Percentiles rank a stretch among this genome's conserved stretches.
Evolutionary conservation across 306 rosid genomes (phyloP).

Genomic region (Vicia faba): DNA sequence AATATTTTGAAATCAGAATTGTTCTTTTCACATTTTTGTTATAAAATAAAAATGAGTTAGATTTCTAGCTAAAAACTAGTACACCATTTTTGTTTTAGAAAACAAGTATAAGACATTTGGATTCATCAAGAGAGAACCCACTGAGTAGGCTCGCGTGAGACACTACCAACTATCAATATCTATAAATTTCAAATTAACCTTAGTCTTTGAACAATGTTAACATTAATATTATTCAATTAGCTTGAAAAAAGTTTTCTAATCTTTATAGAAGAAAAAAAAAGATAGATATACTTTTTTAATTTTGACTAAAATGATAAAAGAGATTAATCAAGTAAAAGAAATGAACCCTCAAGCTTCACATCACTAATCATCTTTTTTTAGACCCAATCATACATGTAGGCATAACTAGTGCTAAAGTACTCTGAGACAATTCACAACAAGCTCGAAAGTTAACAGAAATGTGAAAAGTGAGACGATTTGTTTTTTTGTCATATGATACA

Average conservation of each 20-base stretch:
- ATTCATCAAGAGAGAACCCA: background rate
- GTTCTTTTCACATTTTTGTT: too few species aligned
- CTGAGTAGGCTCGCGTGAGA: constrained; percentile 5
- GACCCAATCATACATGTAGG: constrained; percentile 1
- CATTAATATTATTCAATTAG: constrained; percentile 9
- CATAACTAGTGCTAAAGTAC: constrained; percentile 36
- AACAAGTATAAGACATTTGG: background rate
- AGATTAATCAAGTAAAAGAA: background rate
- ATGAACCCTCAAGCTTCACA: constrained; percentile 26
- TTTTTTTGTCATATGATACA: too few species aligned
- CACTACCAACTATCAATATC: background rate
- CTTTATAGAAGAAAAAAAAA: constrained; percentile 1
- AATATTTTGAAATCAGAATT: too few species aligned
- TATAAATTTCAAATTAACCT: background rate
- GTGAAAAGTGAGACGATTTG: constrained; percentile 53
- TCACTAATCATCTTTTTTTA: constrained; percentile 30
- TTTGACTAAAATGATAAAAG: background rate
- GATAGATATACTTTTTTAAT: constrained; percentile 10
- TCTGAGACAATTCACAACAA: constrained; percentile 66
- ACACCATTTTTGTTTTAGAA: too few species aligned
- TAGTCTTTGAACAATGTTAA: background rate
- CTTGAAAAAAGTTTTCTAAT: constrained; percentile 1
- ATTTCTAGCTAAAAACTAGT: too few species aligned
- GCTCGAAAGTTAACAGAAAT: constrained; percentile 50
- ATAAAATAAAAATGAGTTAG: too few species aligned